Evolutionary conservation across 2,329 filamentous ascomycete species (phyloP).

Genomic region (Piedraia hortae): DNA sequence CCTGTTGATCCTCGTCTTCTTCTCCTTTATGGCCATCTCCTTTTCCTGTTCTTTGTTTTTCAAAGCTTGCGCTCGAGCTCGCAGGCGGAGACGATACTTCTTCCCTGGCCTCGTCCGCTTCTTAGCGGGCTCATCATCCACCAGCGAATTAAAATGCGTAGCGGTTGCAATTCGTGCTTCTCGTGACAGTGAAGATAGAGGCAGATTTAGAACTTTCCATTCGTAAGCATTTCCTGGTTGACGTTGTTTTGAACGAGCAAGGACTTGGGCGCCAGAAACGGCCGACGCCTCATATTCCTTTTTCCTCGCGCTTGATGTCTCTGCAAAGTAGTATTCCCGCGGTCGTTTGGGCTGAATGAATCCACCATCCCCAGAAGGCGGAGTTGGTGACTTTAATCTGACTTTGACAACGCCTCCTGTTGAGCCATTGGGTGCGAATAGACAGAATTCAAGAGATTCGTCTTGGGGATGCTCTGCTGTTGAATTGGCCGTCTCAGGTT

Average conservation of each 20-base stretch:
- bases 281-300: conserved; percentile 4
- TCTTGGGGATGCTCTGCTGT: conserved; percentile 3
- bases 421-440: conserved; percentile 5
- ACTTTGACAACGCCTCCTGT: conserved; percentile 1
- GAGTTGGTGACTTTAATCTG: conserved; percentile 1
- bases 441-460: conserved; percentile 6
- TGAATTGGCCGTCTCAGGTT: neutral
- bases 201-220: conserved; percentile 7
- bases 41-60: conserved; percentile 3
- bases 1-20: conserved; percentile 10
- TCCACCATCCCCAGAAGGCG: conserved; percentile 2
- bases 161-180: conserved; percentile 1
- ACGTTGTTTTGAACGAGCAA: conserved; percentile 2
- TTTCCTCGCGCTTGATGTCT: neutral
- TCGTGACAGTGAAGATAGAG: conserved; percentile 1
- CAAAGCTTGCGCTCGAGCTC: conserved; percentile 6
- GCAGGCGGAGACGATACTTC: conserved; percentile 8
- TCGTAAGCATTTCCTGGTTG: conserved; percentile 6
- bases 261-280: conserved; percentile 5
- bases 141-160: conserved; percentile 1
- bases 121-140: neutral
- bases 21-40: conserved; percentile 10
- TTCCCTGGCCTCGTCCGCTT: conserved; percentile 11
- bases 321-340: conserved; percentile 5
- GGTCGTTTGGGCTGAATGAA: conserved; percentile 3